These are phyloP conservation scores for Parascedosporium putredinis DNA, from an alignment of 2,329 filamentous ascomycete species.

Conservation along the genomic window DNA sequence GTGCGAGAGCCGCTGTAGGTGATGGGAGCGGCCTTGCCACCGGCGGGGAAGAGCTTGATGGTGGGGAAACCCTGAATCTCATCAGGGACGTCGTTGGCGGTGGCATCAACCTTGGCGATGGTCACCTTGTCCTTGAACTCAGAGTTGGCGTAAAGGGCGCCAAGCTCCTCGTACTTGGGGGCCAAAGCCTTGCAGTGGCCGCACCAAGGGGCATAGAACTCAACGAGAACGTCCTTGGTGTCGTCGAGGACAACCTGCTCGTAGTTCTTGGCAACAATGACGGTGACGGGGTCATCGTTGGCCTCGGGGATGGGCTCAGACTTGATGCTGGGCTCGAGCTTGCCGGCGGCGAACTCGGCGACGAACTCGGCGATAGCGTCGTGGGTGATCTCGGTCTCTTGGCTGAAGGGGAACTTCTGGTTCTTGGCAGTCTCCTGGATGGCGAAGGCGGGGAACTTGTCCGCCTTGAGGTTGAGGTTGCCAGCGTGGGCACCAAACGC, in stretches of 20 bases:
- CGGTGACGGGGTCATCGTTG: constrained; percentile 77
- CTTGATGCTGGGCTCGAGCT: constrained; percentile 94
- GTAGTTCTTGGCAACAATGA: constrained; percentile 92
- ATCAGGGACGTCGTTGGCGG: constrained; percentile 90
- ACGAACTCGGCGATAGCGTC: constrained; percentile 71
- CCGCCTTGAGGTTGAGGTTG: constrained; percentile 93
- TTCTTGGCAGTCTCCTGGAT: constrained; percentile 95
- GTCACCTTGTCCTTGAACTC: constrained; percentile 75
- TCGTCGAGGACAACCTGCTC: constrained; percentile 84
- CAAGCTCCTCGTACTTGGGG: constrained; percentile 93
- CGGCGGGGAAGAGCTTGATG: constrained; percentile 95
- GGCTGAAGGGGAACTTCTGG: constrained; percentile 91
- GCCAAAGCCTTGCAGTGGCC: constrained; percentile 99
- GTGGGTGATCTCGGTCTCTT: constrained; percentile 66
- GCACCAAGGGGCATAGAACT: constrained; percentile 99
- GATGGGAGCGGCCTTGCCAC: constrained; percentile 72
- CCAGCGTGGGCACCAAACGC: constrained; percentile 86
- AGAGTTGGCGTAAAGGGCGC: constrained; percentile 62
- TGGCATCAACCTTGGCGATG: constrained; percentile 96
- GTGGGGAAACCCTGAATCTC: constrained; percentile 97
- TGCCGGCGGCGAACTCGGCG: constrained; percentile 73
- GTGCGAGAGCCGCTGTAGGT: constrained; percentile 84
- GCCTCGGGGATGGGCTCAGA: constrained; percentile 92
- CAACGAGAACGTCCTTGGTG: constrained; percentile 90
- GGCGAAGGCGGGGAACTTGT: constrained; percentile 94